Evolutionary conservation across 106 monocot genomes (phyloP), one percentile per base, ranked within the genome.

Genomic region (Apostasia ramifera): DNA sequence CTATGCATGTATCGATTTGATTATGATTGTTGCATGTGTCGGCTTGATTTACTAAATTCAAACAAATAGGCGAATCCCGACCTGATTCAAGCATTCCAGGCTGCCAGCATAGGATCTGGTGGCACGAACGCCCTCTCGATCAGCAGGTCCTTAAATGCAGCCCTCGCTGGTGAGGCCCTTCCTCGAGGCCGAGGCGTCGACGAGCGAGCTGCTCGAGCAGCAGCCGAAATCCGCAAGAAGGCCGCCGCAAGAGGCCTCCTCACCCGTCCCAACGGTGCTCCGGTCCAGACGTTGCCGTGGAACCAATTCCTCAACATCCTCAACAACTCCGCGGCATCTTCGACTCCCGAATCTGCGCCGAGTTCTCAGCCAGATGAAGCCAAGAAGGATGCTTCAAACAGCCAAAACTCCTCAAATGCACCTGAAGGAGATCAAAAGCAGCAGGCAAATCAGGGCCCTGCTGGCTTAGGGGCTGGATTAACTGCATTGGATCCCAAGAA

Each of bases 181-280:
- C 75, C 83, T 69, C 92, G 93, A 4, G 89, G 86, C 43, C 81
- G 83, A 66, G 88, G 88, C 4, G 67, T 80, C 59, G 92, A 93
- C 65, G 89, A 85, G 67, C 75, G 97, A 63, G 97, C 90, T 38
- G 92, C 97, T 70, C 82, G 86, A 48, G 93, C 97, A 47, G 85
- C 87, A 14, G 86, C 89, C n/a, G 92, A 93, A 76, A 79, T 76
- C 10, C 84, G 97, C n/a, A 92, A 90, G 68, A 98, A 87, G 47
- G 97, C 92, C 26, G 87, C 83, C 13, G 89, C 97, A 10, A 84
- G 72, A 51, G 97, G 97, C 63, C 85, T 90, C 51, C 82, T 67
- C 6, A 70, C 78, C 6, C 92, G 87, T 5, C 83, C 78, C 3
- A 91, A 80, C 66, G 74, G 76, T 46, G 70, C 70, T 50, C 81